Conservation (phyloP, 1,139 yeast genomes). For the Ogataea hybrid region DNA sequence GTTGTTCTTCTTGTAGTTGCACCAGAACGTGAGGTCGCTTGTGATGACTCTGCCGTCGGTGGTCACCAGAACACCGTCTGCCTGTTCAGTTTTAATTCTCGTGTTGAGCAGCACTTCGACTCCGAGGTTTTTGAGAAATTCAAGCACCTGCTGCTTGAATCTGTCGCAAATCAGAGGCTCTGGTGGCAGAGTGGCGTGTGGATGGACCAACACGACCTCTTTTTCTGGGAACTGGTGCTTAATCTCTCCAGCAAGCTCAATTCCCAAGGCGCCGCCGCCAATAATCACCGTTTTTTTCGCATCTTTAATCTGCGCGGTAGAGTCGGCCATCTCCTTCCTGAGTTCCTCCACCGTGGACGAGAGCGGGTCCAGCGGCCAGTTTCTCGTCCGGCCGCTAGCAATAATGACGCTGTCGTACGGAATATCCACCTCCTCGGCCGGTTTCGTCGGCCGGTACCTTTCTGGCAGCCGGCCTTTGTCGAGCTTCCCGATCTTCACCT, state of each 20-base stretch:
- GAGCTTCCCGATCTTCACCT: slow-evolving; percentile 1
- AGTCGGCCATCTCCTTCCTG: slow-evolving; percentile 28
- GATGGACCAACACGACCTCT: slow-evolving; percentile 19
- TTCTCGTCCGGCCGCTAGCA: slow-evolving; percentile 51
- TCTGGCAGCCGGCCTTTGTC: slow-evolving; percentile 5
- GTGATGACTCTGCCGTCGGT: slow-evolving; percentile 11
- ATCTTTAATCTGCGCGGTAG: slow-evolving; percentile 29
- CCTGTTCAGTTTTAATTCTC: slow-evolving; percentile 11
- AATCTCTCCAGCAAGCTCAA: slow-evolving; percentile 44
- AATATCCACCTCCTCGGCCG: slow-evolving; percentile 20
- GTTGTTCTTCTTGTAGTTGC: slow-evolving; percentile 17
- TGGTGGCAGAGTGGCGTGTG: slow-evolving; percentile 21
- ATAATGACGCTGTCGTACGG: slow-evolving; percentile 48
- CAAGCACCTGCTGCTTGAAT: slow-evolving; percentile 11
- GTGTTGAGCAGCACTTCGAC: slow-evolving; percentile 17
- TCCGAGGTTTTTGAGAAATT: slow-evolving; percentile 7
- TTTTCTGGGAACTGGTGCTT: slow-evolving; percentile 21
- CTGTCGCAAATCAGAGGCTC: slow-evolving; percentile 12
- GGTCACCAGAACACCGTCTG: slow-evolving; percentile 10
- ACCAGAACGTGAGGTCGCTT: slow-evolving; percentile 20
- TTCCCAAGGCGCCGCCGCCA: slow-evolving; percentile 49
- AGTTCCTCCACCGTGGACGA: slow-evolving; percentile 29
- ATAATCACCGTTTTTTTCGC: slow-evolving; percentile 37
- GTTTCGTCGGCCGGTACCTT: background rate
- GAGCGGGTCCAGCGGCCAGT: slow-evolving; percentile 55